Conservation (phyloP, 306 rosid genomes). For the Quercus engelmannii region DNA sequence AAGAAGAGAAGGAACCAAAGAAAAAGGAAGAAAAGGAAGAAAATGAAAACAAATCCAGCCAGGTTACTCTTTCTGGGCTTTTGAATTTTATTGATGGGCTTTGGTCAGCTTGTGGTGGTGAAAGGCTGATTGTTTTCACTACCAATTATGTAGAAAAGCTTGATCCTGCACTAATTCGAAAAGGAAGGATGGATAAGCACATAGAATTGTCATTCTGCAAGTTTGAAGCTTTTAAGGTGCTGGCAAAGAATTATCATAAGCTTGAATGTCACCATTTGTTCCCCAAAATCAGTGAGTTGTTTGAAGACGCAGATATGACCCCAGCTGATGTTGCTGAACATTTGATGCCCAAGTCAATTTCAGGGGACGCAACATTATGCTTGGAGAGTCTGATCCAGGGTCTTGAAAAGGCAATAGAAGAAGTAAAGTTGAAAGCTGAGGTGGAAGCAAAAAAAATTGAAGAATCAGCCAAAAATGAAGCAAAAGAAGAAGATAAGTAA, state of each 20-base stretch:
- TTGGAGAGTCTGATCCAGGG: conserved; percentile 46
- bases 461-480: conserved; percentile 15
- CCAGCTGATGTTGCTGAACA: conserved; percentile 96
- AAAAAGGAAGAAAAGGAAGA: conserved; percentile 30
- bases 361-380: conserved; percentile 24
- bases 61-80: conserved; percentile 69
- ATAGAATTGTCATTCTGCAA: conserved; percentile 63
- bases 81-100: conserved; percentile 81
- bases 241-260: conserved; percentile 60
- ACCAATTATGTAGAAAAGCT: conserved; percentile 76
- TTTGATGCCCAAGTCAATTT: conserved; percentile 61
- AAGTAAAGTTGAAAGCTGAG: conserved; percentile 20
- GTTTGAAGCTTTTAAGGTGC: conserved; percentile 61
- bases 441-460: conserved; percentile 27
- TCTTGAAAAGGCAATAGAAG: conserved; percentile 45
- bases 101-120: conserved; percentile 83
- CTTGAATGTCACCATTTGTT: conserved; percentile 48
- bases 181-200: conserved; percentile 88
- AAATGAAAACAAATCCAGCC: conserved; percentile 29
- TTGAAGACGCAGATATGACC: conserved; percentile 35
- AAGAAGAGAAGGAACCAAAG: conserved; percentile 31
- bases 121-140: conserved; percentile 72
- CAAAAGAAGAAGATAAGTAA: not conserved
- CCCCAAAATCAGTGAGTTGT: conserved; percentile 23
- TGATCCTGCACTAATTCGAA: conserved; percentile 78